phyloP scores from a whole-genome alignment of 768 basidiomycete species.

The Astraeus odoratus region DNA sequence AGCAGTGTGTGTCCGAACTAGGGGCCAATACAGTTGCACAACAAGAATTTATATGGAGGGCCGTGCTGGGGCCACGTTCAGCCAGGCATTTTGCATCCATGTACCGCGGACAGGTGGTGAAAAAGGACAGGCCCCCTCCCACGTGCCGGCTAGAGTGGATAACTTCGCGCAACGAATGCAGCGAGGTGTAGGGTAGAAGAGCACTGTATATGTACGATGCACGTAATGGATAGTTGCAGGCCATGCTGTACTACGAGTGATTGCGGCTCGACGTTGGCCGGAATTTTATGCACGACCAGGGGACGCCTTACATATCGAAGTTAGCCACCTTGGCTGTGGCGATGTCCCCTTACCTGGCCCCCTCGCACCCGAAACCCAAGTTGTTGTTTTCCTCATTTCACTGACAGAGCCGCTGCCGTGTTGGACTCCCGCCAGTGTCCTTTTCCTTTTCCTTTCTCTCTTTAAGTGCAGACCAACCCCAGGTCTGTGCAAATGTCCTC shows the following conservation, averaged over 20 bases:
- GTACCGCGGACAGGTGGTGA: not conserved
- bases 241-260: not conserved
- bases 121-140: not conserved
- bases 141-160: not conserved
- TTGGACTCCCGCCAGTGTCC: not conserved
- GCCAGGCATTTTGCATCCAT: too few relatives aligned
- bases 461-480: not conserved
- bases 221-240: not conserved
- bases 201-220: not conserved
- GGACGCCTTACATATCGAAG: not conserved
- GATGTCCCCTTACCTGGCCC: not conserved
- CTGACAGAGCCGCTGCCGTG: not conserved
- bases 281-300: not conserved
- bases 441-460: not conserved
- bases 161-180: not conserved
- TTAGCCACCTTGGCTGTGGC: not conserved
- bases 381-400: not conserved
- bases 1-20: not conserved
- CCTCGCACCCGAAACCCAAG: not conserved
- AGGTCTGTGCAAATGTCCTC: conserved; percentile 16
- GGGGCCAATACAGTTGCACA: not conserved
- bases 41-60: not conserved
- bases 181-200: not conserved
- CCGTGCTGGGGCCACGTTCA: not conserved
- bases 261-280: not conserved